Conservation (phyloP, 306 rosid species). For the Cucumis melo region DNA sequence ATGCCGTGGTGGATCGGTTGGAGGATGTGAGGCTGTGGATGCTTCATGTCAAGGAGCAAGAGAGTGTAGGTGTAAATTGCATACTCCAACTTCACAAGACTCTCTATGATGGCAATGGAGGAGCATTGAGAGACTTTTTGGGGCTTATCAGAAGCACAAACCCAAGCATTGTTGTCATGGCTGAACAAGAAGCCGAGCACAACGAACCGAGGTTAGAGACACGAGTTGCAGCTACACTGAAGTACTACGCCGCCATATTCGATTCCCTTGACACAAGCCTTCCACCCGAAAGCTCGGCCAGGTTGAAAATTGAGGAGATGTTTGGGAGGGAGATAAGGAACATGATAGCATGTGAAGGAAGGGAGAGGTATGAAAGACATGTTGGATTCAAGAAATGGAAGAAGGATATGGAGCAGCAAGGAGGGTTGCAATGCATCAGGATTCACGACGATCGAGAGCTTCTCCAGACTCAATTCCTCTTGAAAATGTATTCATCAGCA, state of each 20-base stretch:
- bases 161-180: slow-evolving; percentile 45
- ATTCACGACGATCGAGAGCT: slow-evolving; percentile 34
- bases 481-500: slow-evolving; percentile 60
- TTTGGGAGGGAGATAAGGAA: slow-evolving; percentile 70
- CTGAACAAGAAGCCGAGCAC: slow-evolving; percentile 85
- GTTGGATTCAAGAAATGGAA: slow-evolving; percentile 68
- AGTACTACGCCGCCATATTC: slow-evolving; percentile 65
- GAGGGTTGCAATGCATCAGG: slow-evolving; percentile 46
- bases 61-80: slow-evolving; percentile 72
- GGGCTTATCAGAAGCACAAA: slow-evolving; percentile 81
- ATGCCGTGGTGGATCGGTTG: slow-evolving; percentile 84
- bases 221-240: slow-evolving; percentile 55
- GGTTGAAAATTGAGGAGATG: slow-evolving; percentile 71
- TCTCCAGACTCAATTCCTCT: slow-evolving; percentile 49
- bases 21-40: slow-evolving; percentile 98
- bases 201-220: slow-evolving; percentile 42
- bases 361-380: slow-evolving; percentile 78
- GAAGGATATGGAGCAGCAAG: slow-evolving; percentile 67
- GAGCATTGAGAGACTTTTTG: slow-evolving; percentile 62
- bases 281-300: slow-evolving; percentile 38
- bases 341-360: slow-evolving; percentile 79
- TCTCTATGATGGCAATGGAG: slow-evolving; percentile 49
- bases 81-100: slow-evolving; percentile 78
- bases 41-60: slow-evolving; percentile 95
- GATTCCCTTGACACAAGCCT: slow-evolving; percentile 52